These are phyloP conservation scores for Phytophthora sp. DNA, from an alignment of 352 stramenopile species.

Conservation along the genomic window DNA sequence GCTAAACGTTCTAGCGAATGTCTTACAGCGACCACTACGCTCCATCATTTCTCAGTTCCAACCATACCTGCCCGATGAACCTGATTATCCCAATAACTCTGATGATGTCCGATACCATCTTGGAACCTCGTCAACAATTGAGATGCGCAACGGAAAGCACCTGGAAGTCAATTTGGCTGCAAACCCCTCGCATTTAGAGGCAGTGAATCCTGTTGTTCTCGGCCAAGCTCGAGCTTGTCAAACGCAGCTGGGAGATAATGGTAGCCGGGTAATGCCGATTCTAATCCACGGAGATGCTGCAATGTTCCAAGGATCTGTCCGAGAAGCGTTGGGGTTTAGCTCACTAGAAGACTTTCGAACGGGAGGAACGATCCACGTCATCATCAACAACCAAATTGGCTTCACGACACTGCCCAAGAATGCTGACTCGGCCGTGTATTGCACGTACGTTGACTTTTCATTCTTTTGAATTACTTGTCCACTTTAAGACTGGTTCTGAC, in stretches of 20 bases:
- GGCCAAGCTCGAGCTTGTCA: slow-evolving; percentile 97
- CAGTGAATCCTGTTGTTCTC: slow-evolving; percentile 97
- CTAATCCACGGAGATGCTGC: slow-evolving; percentile 98
- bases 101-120: slow-evolving; percentile 91
- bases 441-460: slow-evolving; percentile 54
- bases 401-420: slow-evolving; percentile 99
- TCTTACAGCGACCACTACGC: slow-evolving; percentile 96
- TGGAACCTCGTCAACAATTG: slow-evolving; percentile 75
- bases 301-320: slow-evolving; percentile 84
- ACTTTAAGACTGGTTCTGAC: slow-evolving; percentile 1
- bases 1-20: slow-evolving; percentile 98
- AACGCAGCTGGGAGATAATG: slow-evolving; percentile 75
- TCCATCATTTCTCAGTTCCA: slow-evolving; percentile 94
- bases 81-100: slow-evolving; percentile 88
- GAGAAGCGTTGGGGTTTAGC: slow-evolving; percentile 85
- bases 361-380: slow-evolving; percentile 98
- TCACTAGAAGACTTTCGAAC: slow-evolving; percentile 95
- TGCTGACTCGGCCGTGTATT: slow-evolving; percentile 97
- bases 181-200: slow-evolving; percentile 99
- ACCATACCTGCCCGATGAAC: slow-evolving; percentile 83
- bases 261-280: slow-evolving; percentile 94
- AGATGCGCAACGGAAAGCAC: slow-evolving; percentile 66
- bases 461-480: not conserved
- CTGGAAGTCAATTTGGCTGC: slow-evolving; percentile 92
- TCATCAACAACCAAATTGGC: slow-evolving; percentile 99